Conservation (phyloP, 306 rosid species). For the Vicia sativa region DNA sequence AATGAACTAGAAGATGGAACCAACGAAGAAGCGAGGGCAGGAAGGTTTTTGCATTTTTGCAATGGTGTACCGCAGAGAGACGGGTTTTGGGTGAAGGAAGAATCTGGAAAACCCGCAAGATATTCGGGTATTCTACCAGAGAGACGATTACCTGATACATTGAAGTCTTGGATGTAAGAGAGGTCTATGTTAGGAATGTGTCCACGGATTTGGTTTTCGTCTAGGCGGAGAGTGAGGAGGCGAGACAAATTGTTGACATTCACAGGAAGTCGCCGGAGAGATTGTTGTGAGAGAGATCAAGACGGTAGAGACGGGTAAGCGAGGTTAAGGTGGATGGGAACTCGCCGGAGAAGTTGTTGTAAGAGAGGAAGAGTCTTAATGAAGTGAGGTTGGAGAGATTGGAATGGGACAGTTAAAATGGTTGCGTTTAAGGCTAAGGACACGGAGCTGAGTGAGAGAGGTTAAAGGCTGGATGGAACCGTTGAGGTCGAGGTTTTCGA, state of each 20-base stretch:
- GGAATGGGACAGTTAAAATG: conserved; percentile 67
- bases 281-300: conserved; percentile 76
- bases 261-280: conserved; percentile 61
- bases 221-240: conserved; percentile 71
- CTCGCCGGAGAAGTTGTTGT: conserved; percentile 64
- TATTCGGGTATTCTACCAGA: conserved; percentile 68
- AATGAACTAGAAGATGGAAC: conserved; percentile 36
- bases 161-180: conserved; percentile 62
- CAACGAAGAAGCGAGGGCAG: conserved; percentile 64
- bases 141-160: conserved; percentile 60
- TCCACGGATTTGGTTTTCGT: conserved; percentile 59
- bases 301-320: conserved; percentile 69
- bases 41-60: conserved; percentile 43
- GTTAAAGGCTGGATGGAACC: conserved; percentile 61
- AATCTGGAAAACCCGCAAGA: conserved; percentile 54
- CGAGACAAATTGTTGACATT: conserved; percentile 53
- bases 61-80: conserved; percentile 72
- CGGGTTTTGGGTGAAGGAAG: conserved; percentile 57
- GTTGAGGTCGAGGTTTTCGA: conserved; percentile 58
- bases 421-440: conserved; percentile 78
- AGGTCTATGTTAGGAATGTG: conserved; percentile 51
- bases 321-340: conserved; percentile 52
- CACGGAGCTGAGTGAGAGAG: conserved; percentile 62
- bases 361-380: conserved; percentile 66
- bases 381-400: conserved; percentile 61